Conservation (phyloP, 495 filamentous ascomycete genomes). For the Penicillium turbatum region DNA sequence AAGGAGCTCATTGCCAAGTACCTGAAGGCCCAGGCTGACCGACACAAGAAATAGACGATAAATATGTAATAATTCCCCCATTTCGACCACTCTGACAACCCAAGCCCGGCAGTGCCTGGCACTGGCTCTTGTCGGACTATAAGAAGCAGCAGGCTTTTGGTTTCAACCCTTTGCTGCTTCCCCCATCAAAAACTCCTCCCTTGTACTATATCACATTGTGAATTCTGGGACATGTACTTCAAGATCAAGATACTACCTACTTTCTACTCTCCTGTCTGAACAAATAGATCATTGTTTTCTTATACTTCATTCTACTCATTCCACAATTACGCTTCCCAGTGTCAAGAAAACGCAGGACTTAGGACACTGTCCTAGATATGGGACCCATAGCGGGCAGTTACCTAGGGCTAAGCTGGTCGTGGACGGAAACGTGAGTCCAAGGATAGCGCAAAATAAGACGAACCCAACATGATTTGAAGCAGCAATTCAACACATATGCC, state of each 20-base stretch:
- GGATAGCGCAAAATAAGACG: too few species aligned
- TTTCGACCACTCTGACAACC: neutral
- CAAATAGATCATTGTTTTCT: slow-evolving; percentile 20
- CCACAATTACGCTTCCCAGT: too few species aligned
- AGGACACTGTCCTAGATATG: too few species aligned
- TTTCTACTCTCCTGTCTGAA: slow-evolving; percentile 32
- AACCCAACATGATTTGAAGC: too few species aligned
- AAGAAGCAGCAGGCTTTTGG: slow-evolving; percentile 5
- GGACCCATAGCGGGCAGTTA: too few species aligned
- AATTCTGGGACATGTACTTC: slow-evolving; percentile 26
- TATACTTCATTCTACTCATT: neutral
- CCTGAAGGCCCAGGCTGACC: slow-evolving; percentile 76
- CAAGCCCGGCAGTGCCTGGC: slow-evolving; percentile 13
- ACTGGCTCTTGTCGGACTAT: slow-evolving; percentile 3
- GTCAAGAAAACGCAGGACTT: too few species aligned
- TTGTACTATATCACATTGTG: slow-evolving; percentile 24
- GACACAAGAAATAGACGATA: slow-evolving; percentile 58
- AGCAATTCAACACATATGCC: too few species aligned
- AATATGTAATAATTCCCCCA: slow-evolving; percentile 19
- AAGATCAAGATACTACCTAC: slow-evolving; percentile 23
- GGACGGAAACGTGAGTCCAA: too few species aligned
- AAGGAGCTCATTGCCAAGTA: slow-evolving; percentile 88
- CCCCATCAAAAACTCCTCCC: slow-evolving; percentile 8
- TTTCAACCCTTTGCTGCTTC: slow-evolving; percentile 1
- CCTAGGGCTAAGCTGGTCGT: too few species aligned